A percentile compares a stretch with the other conserved stretches of the same genome.
phyloP scores from a whole-genome alignment of 371 early-diverging fungal genomes.

The Mortierella sp. region DNA sequence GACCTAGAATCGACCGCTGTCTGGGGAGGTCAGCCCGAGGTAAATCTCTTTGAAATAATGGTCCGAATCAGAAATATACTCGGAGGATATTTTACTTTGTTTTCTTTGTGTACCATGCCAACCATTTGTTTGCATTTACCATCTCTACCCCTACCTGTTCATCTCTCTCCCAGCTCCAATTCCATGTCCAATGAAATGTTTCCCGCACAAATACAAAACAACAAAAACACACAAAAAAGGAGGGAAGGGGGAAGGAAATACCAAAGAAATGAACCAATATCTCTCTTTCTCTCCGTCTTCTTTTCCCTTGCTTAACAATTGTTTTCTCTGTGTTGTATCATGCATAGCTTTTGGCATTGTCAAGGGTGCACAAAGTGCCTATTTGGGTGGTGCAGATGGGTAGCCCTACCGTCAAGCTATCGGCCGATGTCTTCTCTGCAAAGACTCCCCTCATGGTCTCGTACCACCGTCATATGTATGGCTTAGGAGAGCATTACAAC shows the following conservation, averaged over 20 bases:
- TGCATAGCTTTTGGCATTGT: conserved; percentile 81
- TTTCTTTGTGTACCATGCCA: too few species aligned
- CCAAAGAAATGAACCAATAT: not conserved
- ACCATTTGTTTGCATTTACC: conserved; percentile 8
- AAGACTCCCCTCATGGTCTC: conserved; percentile 82
- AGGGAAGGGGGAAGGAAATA: not conserved
- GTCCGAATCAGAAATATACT: too few species aligned
- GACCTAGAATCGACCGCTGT: conserved; percentile 84
- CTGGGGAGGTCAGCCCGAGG: conserved; percentile 97
- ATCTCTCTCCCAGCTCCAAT: not conserved
- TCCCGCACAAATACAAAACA: not conserved
- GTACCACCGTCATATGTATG: conserved; percentile 91
- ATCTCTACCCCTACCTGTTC: not conserved
- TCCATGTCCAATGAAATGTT: not conserved
- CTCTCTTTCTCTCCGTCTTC: not conserved
- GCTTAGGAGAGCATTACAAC: conserved; percentile 97
- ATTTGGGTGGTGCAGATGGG: conserved; percentile 87
- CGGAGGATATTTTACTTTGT: too few species aligned
- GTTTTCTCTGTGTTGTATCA: not conserved
- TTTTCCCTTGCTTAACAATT: not conserved
- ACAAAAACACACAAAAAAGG: not conserved
- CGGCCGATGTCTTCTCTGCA: conserved; percentile 75
- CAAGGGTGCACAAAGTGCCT: conserved; percentile 74
- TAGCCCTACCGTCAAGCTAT: conserved; percentile 80
- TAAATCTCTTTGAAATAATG: too few species aligned